These are phyloP conservation scores for Saitozyma sp. DNA, from an alignment of 768 basidiomycete species.

Conservation along the genomic window DNA sequence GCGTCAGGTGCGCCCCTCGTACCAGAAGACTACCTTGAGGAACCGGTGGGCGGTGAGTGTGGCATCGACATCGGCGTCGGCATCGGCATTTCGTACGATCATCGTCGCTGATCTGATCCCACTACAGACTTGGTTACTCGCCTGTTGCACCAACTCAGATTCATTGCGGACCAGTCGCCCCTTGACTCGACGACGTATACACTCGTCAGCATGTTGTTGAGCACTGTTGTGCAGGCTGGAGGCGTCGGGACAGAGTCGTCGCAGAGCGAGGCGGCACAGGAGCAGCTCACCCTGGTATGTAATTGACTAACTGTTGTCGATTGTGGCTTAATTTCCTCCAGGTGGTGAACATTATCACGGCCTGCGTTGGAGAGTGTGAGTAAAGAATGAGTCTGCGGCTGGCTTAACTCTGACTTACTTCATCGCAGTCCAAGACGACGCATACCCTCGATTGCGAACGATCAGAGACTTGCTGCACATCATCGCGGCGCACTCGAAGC, in stretches of 20 bases:
- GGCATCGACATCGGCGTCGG: too few relatives aligned
- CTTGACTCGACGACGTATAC: slow-evolving; percentile 85
- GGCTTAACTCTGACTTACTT: not conserved
- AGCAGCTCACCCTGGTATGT: slow-evolving; percentile 70
- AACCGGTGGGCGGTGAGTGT: slow-evolving; percentile 60
- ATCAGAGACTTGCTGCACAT: slow-evolving; percentile 70
- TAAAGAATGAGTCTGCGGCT: slow-evolving; percentile 13
- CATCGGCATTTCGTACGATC: not conserved
- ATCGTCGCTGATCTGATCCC: slow-evolving; percentile 1
- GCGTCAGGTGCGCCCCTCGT: slow-evolving; percentile 66
- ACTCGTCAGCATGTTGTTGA: slow-evolving; percentile 73
- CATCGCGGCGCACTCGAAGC: slow-evolving; percentile 72
- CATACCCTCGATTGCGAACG: slow-evolving; percentile 72
- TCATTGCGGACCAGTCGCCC: slow-evolving; percentile 73
- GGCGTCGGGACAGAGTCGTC: slow-evolving; percentile 65
- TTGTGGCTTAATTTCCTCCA: slow-evolving; percentile 52
- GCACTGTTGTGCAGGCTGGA: slow-evolving; percentile 66
- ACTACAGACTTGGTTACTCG: slow-evolving; percentile 71
- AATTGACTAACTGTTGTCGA: not conserved
- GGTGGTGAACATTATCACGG: slow-evolving; percentile 50
- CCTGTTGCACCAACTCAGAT: slow-evolving; percentile 78
- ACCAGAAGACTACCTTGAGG: slow-evolving; percentile 70
- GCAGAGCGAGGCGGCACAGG: slow-evolving; percentile 69
- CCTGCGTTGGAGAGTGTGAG: slow-evolving; percentile 67
- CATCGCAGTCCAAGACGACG: slow-evolving; percentile 63